Base-by-base conservation (phyloP, 257 asterid species). In the Jaltomata sinuosa region DNA sequence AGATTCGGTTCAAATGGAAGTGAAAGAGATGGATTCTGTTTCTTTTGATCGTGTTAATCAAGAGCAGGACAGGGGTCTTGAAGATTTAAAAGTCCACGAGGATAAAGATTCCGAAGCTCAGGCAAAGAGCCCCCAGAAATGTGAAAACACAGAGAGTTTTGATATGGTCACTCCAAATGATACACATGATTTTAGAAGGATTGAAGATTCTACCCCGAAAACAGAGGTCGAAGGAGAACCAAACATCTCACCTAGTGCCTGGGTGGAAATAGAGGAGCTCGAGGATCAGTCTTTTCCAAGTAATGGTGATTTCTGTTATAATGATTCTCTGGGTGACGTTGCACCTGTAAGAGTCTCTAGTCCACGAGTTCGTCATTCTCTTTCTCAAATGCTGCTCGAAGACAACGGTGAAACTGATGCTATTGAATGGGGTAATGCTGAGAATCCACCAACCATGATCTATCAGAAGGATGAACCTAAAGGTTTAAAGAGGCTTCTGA, bases 361-460 rank as follows among this genome's bases (percentile, higher is more conserved):
- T 85, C 94, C 99, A 84, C 94, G 97, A 67, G 94, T 94, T 81
- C 97, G 95, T 57, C 97, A 97, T 84, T 94, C 99, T 79, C 93
- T 95, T 31, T 97, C 99, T 61, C 99, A 97, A 87, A 95, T 97
- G 99, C 94, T 97, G 87, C 97, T 94, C 62, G 93, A 97, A 85
- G 99, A 97, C 91, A 93, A 88, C 86, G 89, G 93, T 69, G 99
- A 95, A 88, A 27, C 27, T 27, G 98, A 97, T 87, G 86, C 82
- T 8, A 81, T 85, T 79, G 99, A 93, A 67, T 97, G 98, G 99
- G 99, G 98, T 16, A 95, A 91, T 90, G 97, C 99, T 15, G 99
- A 97, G 88, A 95, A 94, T 87, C 97, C 99, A 80, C 98, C 93
- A 64, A 86, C 94, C 42, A 85, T 88, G 90, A 90, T 92, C 84